phyloP scores from a whole-genome alignment of 306 rosid species.

The Sechiopsis laciniata region DNA sequence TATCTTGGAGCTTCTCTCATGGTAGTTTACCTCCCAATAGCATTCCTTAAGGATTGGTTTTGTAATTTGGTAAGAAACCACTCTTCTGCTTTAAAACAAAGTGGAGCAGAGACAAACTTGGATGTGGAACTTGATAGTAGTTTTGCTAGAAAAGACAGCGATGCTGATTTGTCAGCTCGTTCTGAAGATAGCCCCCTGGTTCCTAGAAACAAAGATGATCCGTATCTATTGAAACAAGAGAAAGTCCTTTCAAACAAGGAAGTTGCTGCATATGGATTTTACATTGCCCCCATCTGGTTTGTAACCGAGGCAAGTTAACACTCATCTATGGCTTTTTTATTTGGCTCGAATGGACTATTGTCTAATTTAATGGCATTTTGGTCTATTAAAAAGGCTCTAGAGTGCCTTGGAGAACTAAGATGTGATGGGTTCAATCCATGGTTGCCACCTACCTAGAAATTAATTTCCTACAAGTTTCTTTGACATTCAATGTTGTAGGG shows the following conservation, averaged over 20 bases:
- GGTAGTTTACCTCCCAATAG: constrained; percentile 96
- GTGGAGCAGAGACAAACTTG: constrained; percentile 36
- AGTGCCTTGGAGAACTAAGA: too few relatives aligned
- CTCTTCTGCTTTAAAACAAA: constrained; percentile 48
- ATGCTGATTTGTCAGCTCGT: constrained; percentile 43
- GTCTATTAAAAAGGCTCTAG: background rate
- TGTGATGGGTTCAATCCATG: too few relatives aligned
- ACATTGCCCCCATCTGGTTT: constrained; percentile 95
- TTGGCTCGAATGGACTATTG: constrained; percentile 5
- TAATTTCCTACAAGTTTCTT: too few relatives aligned
- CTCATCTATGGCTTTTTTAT: constrained; percentile 20
- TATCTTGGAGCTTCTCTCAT: constrained; percentile 98
- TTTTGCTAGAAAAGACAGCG: constrained; percentile 58
- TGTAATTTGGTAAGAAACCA: constrained; percentile 44
- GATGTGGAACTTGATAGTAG: constrained; percentile 51
- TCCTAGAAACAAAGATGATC: constrained; percentile 49
- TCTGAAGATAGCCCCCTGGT: constrained; percentile 64
- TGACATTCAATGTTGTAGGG: too few relatives aligned
- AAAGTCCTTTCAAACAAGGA: constrained; percentile 49
- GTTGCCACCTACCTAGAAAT: too few relatives aligned
- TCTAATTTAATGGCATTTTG: background rate
- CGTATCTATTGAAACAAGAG: constrained; percentile 36
- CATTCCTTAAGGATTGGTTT: constrained; percentile 85
- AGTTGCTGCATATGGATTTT: constrained; percentile 79
- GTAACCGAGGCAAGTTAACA: constrained; percentile 64